Conservation (phyloP, 1,284 basidiomycete species). For the Flammula alnicola region DNA sequence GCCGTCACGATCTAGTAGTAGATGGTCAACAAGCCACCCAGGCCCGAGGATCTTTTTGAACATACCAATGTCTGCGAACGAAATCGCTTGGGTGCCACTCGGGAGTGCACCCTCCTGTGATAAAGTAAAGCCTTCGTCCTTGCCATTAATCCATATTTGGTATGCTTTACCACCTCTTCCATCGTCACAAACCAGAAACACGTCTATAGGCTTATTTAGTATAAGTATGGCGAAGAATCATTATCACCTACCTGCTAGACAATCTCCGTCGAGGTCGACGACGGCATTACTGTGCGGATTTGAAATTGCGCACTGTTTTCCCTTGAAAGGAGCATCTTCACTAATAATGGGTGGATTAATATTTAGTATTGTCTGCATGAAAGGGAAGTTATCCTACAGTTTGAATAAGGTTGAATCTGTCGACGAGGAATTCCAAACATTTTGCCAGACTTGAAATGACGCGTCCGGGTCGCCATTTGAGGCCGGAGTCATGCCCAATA, state of each 20-base stretch:
- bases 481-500: slow-evolving; percentile 73
- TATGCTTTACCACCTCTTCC: slow-evolving; percentile 61
- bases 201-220: slow-evolving; percentile 52
- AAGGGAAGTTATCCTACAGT: slow-evolving; percentile 47
- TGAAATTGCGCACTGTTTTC: slow-evolving; percentile 72
- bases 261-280: slow-evolving; percentile 96
- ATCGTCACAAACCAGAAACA: slow-evolving; percentile 89
- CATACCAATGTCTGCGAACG: slow-evolving; percentile 92
- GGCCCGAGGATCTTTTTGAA: slow-evolving; percentile 9
- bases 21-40: slow-evolving; percentile 1
- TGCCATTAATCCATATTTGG: slow-evolving; percentile 93
- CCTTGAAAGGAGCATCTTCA: slow-evolving; percentile 61
- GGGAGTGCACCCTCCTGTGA: slow-evolving; percentile 77
- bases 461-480: slow-evolving; percentile 39
- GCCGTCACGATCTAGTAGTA: slow-evolving; percentile 83
- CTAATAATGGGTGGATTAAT: slow-evolving; percentile 39
- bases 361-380: background rate
- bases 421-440: slow-evolving; percentile 70
- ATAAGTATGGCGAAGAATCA: background rate
- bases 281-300: slow-evolving; percentile 95
- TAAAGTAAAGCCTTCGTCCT: slow-evolving; percentile 74
- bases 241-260: slow-evolving; percentile 76
- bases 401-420: slow-evolving; percentile 58
- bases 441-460: slow-evolving; percentile 73
- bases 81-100: slow-evolving; percentile 75